These are phyloP conservation scores for Dendrobium catenatum DNA, from an alignment of 106 monocot species.

Conservation along the genomic window DNA sequence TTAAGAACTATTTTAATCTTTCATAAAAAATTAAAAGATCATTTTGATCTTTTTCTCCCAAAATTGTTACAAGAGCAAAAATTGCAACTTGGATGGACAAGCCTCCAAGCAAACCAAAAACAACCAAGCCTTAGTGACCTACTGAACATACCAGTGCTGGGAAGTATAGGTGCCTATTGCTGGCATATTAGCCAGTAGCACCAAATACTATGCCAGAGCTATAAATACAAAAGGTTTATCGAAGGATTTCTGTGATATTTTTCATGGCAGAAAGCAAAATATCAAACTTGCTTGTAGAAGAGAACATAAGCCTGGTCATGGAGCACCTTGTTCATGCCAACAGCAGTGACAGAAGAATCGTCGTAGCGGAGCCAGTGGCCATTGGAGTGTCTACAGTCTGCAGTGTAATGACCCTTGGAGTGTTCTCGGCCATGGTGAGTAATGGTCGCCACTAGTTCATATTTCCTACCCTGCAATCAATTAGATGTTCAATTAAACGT, in stretches of 20 bases:
- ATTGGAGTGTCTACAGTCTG: constrained; percentile 7
- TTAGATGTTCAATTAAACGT: too few species aligned
- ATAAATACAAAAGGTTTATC: neutral
- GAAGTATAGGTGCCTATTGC: neutral
- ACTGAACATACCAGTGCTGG: neutral
- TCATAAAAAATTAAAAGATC: too few species aligned
- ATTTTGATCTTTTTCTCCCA: too few species aligned
- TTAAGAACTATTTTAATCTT: too few species aligned
- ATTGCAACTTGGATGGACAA: neutral
- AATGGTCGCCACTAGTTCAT: constrained; percentile 21
- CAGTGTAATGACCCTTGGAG: constrained; percentile 18
- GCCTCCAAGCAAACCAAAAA: neutral
- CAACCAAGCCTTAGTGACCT: neutral
- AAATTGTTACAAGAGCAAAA: neutral
- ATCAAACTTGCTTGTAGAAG: constrained; percentile 25
- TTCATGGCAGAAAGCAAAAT: neutral
- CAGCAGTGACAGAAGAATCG: constrained; percentile 11
- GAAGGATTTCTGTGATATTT: neutral
- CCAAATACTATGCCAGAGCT: neutral
- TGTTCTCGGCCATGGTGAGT: constrained; percentile 23
- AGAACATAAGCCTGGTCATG: constrained; percentile 25
- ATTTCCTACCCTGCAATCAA: constrained; percentile 23
- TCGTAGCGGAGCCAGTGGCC: constrained; percentile 23
- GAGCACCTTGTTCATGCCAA: constrained; percentile 12
- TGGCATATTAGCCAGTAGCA: neutral